Evolutionary conservation across 371 early-diverging fungal genomes (phyloP), one percentile per base, ranked within the genome.

Genomic region (Blakeslea trispora): DNA sequence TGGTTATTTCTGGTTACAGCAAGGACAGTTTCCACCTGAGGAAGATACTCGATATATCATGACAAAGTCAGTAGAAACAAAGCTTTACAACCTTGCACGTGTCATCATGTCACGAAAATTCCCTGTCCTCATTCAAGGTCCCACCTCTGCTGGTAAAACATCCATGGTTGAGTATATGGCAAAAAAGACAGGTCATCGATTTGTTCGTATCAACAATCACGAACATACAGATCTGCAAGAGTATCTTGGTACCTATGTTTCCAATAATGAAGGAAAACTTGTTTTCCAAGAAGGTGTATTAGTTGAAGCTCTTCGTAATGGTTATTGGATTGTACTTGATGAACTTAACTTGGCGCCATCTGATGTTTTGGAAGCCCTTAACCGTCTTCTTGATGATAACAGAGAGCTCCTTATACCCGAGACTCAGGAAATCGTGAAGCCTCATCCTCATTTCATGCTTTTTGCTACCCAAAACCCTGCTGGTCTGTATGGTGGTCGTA

Each of bases 391-490:
- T 41, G 99, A 99, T 79, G 99, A 99, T 63, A 99, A 99, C 77
- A 88, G 97, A 50, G 99, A 99, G 75, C 79, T 99, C 50, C 81
- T 94, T 34, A 91, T 99, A 35, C 94, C 99, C 3, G 99, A 99
- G 74, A 99, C 97, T 0, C 92, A 96, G 57, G 95, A 98, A 76
- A 69, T 89, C 22, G 91, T 99, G 23, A 88, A 88, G 43, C 98
- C 99, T 21, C 99, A 99, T 67, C 89, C 91, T 34, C 86, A 95
- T 62, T 99, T 99, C 71, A 95, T 96, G 92, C 84, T 99, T 9
- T 99, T 99, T 84, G 99, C 99, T 9, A 99, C 99, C 15, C 99
- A 99, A 74, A 99, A 99, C 75, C 97, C 99, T 3, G 91, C 98
- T n/a, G 93, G 93, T 37, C 77, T 93, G 32, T 99, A 99, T 77